Evolutionary conservation across 2,329 filamentous ascomycete genomes (phyloP).

Genomic region (Pyrenochaeta sp.): DNA sequence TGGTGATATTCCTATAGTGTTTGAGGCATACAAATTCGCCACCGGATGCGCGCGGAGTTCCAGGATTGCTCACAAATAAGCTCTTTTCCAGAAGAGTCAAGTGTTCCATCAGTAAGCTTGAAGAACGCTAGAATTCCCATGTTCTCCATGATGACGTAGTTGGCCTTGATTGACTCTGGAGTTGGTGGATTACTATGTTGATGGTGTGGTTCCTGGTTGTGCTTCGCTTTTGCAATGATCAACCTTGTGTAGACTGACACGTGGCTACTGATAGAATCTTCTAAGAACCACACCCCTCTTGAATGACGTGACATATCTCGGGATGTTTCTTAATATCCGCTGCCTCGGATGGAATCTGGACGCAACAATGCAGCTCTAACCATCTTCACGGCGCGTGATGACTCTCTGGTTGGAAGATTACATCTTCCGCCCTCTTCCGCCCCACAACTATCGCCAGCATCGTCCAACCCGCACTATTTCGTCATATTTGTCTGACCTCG

Average conservation of each 20-base stretch:
- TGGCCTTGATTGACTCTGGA: not conserved
- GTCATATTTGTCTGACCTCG: constrained; percentile 8
- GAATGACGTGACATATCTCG: not conserved
- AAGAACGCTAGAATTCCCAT: not conserved
- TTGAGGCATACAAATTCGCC: not conserved
- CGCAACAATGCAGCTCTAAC: not conserved
- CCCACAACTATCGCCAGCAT: constrained; percentile 10
- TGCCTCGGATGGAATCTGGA: not conserved
- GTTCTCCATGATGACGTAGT: not conserved
- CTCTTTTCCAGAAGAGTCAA: not conserved
- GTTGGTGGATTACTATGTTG: not conserved
- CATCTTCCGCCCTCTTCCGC: constrained; percentile 14
- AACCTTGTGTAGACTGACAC: not conserved
- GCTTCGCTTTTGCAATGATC: too few species aligned
- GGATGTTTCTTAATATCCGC: not conserved
- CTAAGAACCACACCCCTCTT: not conserved
- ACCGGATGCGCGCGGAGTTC: not conserved
- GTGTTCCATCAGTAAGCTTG: constrained; percentile 3
- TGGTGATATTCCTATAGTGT: not conserved
- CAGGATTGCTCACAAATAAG: not conserved
- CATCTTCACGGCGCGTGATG: constrained; percentile 1
- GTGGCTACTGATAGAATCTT: not conserved
- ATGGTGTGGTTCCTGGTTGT: not conserved
- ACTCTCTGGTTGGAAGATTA: not conserved
- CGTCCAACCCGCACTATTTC: not conserved